phyloP scores from a whole-genome alignment of 2,329 filamentous ascomycete species.

The Metarhizium sp. region DNA sequence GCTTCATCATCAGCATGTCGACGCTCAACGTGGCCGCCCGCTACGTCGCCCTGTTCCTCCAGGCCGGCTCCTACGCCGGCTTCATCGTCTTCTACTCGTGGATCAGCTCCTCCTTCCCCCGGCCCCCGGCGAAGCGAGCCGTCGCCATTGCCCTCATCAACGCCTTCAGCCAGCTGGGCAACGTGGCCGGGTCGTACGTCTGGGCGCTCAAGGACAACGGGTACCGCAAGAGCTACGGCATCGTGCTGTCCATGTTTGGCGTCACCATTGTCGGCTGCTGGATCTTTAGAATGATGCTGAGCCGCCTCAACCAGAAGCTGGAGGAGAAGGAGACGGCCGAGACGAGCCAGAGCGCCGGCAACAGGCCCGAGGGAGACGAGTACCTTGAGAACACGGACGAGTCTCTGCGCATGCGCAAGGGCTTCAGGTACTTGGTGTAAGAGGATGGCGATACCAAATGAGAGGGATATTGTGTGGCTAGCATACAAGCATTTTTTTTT shows the following conservation, averaged over 20 bases:
- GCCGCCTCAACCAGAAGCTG: slow-evolving; percentile 36
- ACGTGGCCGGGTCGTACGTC: slow-evolving; percentile 53
- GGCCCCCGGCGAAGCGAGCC: slow-evolving; percentile 50
- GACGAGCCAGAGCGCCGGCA: background rate
- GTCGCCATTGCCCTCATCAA: slow-evolving; percentile 54
- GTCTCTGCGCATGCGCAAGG: slow-evolving; percentile 5
- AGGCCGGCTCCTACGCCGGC: slow-evolving; percentile 47
- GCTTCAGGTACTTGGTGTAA: slow-evolving; percentile 6
- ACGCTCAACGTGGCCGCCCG: slow-evolving; percentile 46
- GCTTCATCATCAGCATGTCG: slow-evolving; percentile 52
- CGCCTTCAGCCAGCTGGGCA: slow-evolving; percentile 47
- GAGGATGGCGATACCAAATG: background rate
- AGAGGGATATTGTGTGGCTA: background rate
- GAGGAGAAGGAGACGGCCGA: slow-evolving; percentile 26
- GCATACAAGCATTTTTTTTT: background rate
- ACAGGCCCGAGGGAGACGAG: background rate
- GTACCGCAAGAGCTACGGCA: slow-evolving; percentile 54
- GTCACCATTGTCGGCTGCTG: slow-evolving; percentile 44
- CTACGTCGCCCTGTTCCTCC: slow-evolving; percentile 51
- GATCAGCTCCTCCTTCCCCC: slow-evolving; percentile 48
- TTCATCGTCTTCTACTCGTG: slow-evolving; percentile 51
- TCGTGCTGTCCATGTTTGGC: slow-evolving; percentile 56
- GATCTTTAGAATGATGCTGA: slow-evolving; percentile 36
- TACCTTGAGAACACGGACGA: background rate
- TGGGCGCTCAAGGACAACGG: slow-evolving; percentile 51